Conservation (phyloP, 495 filamentous ascomycete genomes). For the Aspergillus baeticus region DNA sequence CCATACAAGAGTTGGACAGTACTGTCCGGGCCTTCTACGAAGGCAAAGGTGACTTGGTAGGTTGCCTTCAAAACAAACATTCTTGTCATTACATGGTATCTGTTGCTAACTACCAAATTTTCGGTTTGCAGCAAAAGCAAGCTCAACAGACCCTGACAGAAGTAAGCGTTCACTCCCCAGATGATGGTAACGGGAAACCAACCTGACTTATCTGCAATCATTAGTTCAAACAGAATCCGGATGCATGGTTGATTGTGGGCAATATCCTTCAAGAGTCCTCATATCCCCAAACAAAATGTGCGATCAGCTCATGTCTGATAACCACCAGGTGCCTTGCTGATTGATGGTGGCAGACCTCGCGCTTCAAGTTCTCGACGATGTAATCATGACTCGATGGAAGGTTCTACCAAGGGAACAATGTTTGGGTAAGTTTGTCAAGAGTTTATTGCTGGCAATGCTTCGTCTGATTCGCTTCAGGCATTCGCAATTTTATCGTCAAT, state of each 20-base stretch:
- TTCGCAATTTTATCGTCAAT: conserved; percentile 97
- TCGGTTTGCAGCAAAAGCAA: conserved; percentile 77
- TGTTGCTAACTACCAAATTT: conserved; percentile 11
- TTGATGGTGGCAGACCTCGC: conserved; percentile 73
- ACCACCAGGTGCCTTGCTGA: conserved; percentile 37
- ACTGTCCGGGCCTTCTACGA: conserved; percentile 97
- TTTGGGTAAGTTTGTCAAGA: conserved; percentile 58
- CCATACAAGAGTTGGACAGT: conserved; percentile 89
- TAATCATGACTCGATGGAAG: conserved; percentile 99
- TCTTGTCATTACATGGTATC: background rate
- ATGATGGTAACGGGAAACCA: background rate
- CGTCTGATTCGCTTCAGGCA: conserved; percentile 56
- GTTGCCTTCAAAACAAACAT: conserved; percentile 21
- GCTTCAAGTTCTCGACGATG: conserved; percentile 93
- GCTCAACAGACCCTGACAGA: conserved; percentile 93
- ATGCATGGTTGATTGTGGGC: conserved; percentile 95
- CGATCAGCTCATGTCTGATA: conserved; percentile 26
- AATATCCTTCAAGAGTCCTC: conserved; percentile 88
- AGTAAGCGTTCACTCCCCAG: conserved; percentile 50
- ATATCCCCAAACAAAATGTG: conserved; percentile 96
- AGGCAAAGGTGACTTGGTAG: conserved; percentile 86
- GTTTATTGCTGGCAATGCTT: background rate
- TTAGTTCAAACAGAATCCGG: conserved; percentile 97
- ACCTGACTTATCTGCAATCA: conserved; percentile 14
- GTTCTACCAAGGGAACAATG: conserved; percentile 93